Base-by-base conservation (phyloP, 352 stramenopile species). In the Heterotrichella gracilis region DNA sequence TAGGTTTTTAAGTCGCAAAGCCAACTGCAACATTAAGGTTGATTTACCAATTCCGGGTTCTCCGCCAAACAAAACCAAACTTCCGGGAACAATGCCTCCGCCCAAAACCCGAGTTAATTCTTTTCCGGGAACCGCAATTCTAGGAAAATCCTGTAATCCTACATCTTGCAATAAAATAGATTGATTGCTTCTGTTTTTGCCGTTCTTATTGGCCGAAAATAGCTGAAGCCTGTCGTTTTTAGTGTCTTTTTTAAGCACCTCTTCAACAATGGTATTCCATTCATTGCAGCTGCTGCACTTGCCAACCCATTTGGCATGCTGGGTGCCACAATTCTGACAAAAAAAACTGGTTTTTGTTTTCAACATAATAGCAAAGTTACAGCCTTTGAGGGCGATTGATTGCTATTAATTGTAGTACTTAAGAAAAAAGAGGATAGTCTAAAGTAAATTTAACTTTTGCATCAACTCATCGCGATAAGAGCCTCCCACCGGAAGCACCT, bases 81-180 rank as follows among this genome's bases (percentile, higher is more conserved):
- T 94, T 32, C 89, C 90, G 22, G 83, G 81, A 69, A 95, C 88
- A 0, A 97, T 78, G 1, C 89, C 89, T n/a, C 90, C 90, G 24
- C 90, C 90, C 25, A 97, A 77, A 21, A 96, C 90, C 77, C 84
- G 85, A 73, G 94, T 94, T 81, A 83, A 69, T 74, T 81, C 81
- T 42, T 80, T 73, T 71, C 79, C 76, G 63, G 77, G 42, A 41
- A 75, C 90, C 25, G 96, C 77, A 21, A 96, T 89, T 77, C 84
- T 85, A 73, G 94, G 93, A 81, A 83, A 70, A 73, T 81, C 81
- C 41, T 80, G 73, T 71, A 80, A 75, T 42, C 17, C 69, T 22
- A 79, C 72, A 25, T 70, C 25, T 13, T 20, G 0, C 17, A 22
- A 17, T 4, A 20, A 3, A 53, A 53, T n/a, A 9, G 32, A 53